A percentile compares a stretch with the other conserved stretches of the same genome.
These are phyloP conservation scores for Eragrostis curvula DNA, from an alignment of 176 grass and related monocot genomes.

Conservation along the genomic window DNA sequence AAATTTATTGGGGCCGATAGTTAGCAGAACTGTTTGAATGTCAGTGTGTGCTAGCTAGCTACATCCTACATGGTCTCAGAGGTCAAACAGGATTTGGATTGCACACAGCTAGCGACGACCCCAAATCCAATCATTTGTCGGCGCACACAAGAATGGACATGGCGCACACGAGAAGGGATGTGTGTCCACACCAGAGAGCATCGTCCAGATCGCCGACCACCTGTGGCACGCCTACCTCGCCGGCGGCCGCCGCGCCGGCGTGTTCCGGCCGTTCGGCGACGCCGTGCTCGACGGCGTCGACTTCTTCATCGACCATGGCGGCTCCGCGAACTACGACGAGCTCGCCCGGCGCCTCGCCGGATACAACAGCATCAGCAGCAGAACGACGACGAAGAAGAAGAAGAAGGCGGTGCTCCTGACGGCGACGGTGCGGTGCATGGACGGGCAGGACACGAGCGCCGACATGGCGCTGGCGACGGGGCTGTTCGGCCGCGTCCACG, in stretches of 20 bases:
- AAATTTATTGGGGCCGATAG: too few species aligned
- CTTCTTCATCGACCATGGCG: neutral
- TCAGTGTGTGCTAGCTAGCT: too few species aligned
- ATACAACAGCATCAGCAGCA: too few species aligned
- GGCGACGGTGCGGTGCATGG: neutral
- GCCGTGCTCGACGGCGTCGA: neutral
- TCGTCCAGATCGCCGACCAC: neutral
- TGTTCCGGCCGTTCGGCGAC: neutral
- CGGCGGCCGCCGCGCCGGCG: neutral
- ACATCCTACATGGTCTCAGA: too few species aligned
- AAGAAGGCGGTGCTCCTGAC: neutral
- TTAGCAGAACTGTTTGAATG: too few species aligned
- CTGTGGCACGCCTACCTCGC: conserved; percentile 9
- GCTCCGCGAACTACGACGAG: neutral
- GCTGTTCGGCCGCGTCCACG: neutral
- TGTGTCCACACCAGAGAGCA: too few species aligned
- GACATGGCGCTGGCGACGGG: neutral
- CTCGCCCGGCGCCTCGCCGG: neutral
- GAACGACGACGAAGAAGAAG: too few species aligned
- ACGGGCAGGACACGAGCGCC: neutral
- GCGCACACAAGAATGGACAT: too few species aligned
- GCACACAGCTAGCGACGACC: too few species aligned
- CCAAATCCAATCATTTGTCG: too few species aligned
- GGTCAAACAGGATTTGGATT: too few species aligned
- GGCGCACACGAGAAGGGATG: too few species aligned